A percentile compares a stretch with the other conserved stretches of the same genome.
Conservation (phyloP, 2,329 filamentous ascomycete species). For the Hymenoscyphus scutula region DNA sequence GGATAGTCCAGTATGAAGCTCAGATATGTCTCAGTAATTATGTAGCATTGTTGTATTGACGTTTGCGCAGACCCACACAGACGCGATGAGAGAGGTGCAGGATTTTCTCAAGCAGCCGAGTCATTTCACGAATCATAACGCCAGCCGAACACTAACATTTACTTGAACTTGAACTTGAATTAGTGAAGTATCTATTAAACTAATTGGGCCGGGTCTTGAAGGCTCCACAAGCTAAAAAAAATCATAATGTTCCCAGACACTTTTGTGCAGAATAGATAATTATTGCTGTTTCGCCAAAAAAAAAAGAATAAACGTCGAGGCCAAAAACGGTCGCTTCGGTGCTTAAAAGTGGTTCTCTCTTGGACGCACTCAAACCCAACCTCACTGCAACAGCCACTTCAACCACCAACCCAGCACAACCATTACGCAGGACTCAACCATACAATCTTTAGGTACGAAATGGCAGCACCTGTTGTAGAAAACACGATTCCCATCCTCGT, state of each 20-base stretch:
- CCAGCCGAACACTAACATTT: background rate
- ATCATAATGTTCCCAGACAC: background rate
- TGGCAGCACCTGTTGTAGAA: constrained; percentile 22
- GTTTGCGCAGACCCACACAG: background rate
- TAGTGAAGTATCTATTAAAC: background rate
- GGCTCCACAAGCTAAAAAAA: background rate
- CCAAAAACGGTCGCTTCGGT: too few relatives aligned
- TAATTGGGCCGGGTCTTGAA: background rate
- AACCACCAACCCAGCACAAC: background rate
- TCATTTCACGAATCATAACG: background rate
- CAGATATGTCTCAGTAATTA: background rate
- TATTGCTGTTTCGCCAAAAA: too few relatives aligned
- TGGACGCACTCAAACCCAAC: too few relatives aligned
- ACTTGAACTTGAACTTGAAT: background rate
- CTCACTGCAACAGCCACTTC: constrained; percentile 4
- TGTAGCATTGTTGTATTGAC: background rate
- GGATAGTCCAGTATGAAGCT: background rate
- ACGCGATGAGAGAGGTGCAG: background rate
- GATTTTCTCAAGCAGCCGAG: background rate
- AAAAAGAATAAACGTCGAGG: too few relatives aligned
- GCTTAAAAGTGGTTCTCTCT: too few relatives aligned
- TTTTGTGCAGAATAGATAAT: constrained; percentile 12
- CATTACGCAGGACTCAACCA: background rate
- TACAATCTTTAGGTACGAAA: constrained; percentile 14
- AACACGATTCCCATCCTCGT: constrained; percentile 59